Base-by-base conservation (phyloP, 441 rosid species). In the Jatropha multifida region DNA sequence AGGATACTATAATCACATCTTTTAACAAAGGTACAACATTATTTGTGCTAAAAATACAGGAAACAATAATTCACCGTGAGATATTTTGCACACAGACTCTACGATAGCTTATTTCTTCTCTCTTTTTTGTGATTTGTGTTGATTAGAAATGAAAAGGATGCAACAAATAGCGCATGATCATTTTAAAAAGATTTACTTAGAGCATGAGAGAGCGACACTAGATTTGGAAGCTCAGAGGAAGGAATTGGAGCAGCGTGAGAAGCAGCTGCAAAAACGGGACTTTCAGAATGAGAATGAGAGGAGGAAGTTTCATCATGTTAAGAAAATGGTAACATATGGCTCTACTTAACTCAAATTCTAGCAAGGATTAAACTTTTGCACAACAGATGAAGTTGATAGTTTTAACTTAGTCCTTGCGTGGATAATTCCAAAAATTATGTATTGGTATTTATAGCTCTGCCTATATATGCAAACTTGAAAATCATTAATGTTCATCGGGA, bases 21-120 rank as follows among this genome's bases (percentile, higher is more conserved):
- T 83, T 88, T 67, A 92, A 90, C 82, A 88, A 88, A 78, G 88
- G 98, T 86, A 77, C n/a, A 61, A 59, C 9, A 23, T 23, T 23
- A 23, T 23, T 23, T 23, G 23, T 23, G 23, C 23, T 23, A 23
- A 23, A 23, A 23, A 23, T 23, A 23, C 23, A 32, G 32, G 32
- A 32, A 32, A 32, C 32, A 32, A 32, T 32, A 42, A 42, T 8
- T 42, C 9, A 5, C 9, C 9, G 6, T 42, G 0, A 42, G 2
- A 8, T 42, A 42, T 42, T 42, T 42, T 42, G 9, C 9, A 4
- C 46, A 26, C 46, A 76, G 12, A 8, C 69, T 17, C 48, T 54
- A 38, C 18, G 20, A 7, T 17, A 51, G 11, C 32, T 65, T 74
- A 27, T 65, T 65, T 26, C 15, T 27, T 48, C 17, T 49, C 7